A percentile compares a stretch with the other conserved stretches of the same genome.
phyloP scores from a whole-genome alignment of 495 filamentous ascomycete genomes.

The Immersiella caudata region DNA sequence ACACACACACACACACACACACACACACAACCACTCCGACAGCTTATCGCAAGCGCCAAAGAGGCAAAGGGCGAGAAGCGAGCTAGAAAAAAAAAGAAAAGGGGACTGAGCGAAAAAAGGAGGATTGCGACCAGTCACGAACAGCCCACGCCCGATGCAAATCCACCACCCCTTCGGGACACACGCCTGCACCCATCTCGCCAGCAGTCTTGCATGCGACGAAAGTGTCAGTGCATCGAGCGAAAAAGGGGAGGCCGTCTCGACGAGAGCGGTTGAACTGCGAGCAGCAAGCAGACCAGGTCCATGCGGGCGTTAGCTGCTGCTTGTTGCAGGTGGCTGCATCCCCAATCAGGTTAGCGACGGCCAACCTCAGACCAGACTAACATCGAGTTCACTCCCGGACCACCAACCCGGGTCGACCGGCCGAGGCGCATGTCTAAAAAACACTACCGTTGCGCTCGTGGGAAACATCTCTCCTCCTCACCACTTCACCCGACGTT shows the following conservation, averaged over 20 bases:
- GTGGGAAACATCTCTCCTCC: background rate
- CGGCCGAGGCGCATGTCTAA: slow-evolving; percentile 1
- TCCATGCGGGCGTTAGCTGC: slow-evolving; percentile 19
- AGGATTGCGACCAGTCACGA: slow-evolving; percentile 17
- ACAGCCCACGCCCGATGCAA: background rate
- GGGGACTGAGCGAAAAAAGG: slow-evolving; percentile 14
- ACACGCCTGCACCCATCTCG: background rate
- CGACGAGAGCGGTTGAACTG: slow-evolving; percentile 2
- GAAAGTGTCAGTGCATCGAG: slow-evolving; percentile 14
- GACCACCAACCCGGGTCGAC: background rate
- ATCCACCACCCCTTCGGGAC: slow-evolving; percentile 17
- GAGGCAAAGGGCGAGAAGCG: slow-evolving; percentile 5
- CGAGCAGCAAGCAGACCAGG: background rate
- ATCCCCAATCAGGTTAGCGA: slow-evolving; percentile 19
- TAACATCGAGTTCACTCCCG: slow-evolving; percentile 11
- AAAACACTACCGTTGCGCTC: background rate
- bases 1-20: background rate
- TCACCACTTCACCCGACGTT: background rate
- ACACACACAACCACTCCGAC: background rate
- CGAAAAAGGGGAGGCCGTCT: slow-evolving; percentile 10
- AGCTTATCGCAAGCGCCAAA: background rate
- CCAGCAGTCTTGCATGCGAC: slow-evolving; percentile 2
- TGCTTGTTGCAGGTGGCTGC: slow-evolving; percentile 17
- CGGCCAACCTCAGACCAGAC: slow-evolving; percentile 12
- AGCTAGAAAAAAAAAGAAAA: slow-evolving; percentile 17